A percentile compares a stretch with the other conserved stretches of the same genome.
Evolutionary conservation across 228 moss, liverwort and hornwort genomes (phyloP).

Genomic region (Sphagnum fallax): DNA sequence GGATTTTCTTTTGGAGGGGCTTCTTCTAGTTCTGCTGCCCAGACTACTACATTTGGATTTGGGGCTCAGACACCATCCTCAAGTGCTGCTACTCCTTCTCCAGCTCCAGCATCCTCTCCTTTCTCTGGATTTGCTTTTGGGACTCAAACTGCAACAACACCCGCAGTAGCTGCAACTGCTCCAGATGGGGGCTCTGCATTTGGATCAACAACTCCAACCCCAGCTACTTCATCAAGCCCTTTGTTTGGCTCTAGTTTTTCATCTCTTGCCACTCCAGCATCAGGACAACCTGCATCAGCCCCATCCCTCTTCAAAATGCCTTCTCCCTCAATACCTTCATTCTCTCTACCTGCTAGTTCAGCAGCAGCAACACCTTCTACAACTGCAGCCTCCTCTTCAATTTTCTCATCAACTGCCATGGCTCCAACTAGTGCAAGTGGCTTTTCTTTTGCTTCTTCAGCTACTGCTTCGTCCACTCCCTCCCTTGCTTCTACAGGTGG

Average conservation of each 20-base stretch:
- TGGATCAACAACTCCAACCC: slow-evolving; percentile 9
- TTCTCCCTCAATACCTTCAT: slow-evolving; percentile 22
- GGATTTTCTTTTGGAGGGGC: slow-evolving; percentile 30
- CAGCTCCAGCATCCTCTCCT: slow-evolving; percentile 15
- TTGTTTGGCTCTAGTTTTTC: slow-evolving; percentile 27
- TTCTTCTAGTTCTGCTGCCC: slow-evolving; percentile 16
- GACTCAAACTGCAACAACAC: slow-evolving; percentile 20
- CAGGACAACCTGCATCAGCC: slow-evolving; percentile 13
- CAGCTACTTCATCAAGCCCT: slow-evolving; percentile 18
- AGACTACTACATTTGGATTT: slow-evolving; percentile 13
- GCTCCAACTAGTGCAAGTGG: slow-evolving; percentile 17
- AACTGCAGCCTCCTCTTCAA: slow-evolving; percentile 17
- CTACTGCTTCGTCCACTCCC: slow-evolving; percentile 15
- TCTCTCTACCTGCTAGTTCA: slow-evolving; percentile 25
- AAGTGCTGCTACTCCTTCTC: slow-evolving; percentile 10
- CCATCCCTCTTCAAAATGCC: slow-evolving; percentile 17
- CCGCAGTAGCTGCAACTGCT: slow-evolving; percentile 8
- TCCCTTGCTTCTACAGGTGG: slow-evolving; percentile 4
- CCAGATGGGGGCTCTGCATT: slow-evolving; percentile 29
- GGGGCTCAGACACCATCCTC: slow-evolving; percentile 14
- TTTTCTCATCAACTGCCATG: slow-evolving; percentile 17
- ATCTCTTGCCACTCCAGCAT: slow-evolving; percentile 14
- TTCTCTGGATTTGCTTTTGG: slow-evolving; percentile 41
- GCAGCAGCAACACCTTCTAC: slow-evolving; percentile 9
- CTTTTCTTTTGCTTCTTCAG: slow-evolving; percentile 26